These are phyloP conservation scores for Claviceps citrina DNA, from an alignment of 2,329 filamentous ascomycete species.

Conservation along the genomic window DNA sequence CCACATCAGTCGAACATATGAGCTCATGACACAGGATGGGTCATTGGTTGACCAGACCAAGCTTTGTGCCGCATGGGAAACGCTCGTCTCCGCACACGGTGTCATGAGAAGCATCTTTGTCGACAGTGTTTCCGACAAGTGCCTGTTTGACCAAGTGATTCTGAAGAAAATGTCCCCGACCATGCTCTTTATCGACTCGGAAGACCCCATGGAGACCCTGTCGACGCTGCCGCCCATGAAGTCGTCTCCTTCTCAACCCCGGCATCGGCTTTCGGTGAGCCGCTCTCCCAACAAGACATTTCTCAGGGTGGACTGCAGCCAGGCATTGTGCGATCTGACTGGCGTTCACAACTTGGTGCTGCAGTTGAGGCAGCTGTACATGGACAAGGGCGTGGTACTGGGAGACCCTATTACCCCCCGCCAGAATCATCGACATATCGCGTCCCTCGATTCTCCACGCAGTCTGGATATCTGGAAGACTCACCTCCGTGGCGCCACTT, in stretches of 20 bases:
- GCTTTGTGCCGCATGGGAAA: constrained; percentile 35
- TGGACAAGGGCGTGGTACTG: constrained; percentile 17
- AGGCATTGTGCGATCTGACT: constrained; percentile 32
- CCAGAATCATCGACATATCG: constrained; percentile 14
- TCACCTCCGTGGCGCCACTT: constrained; percentile 21
- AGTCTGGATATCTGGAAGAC: constrained; percentile 32
- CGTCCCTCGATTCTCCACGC: constrained; percentile 14
- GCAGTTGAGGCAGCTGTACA: constrained; percentile 32
- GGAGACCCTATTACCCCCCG: constrained; percentile 12
- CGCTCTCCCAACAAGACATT: constrained; percentile 27
- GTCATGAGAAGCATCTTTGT: constrained; percentile 36
- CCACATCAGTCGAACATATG: constrained; percentile 31
- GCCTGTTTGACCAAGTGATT: constrained; percentile 35
- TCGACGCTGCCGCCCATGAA: constrained; percentile 27
- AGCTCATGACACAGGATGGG: constrained; percentile 25
- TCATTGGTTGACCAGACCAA: constrained; percentile 25
- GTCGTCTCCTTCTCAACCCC: constrained; percentile 23
- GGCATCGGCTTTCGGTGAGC: constrained; percentile 36
- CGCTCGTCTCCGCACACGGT: constrained; percentile 29
- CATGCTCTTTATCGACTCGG: constrained; percentile 38
- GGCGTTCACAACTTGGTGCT: constrained; percentile 31
- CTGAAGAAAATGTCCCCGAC: constrained; percentile 31
- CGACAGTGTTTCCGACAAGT: constrained; percentile 32
- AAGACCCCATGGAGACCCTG: constrained; percentile 21
- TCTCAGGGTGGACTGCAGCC: constrained; percentile 35